Conservation (phyloP, 495 filamentous ascomycete species). For the Aspergillus cavernicola region DNA sequence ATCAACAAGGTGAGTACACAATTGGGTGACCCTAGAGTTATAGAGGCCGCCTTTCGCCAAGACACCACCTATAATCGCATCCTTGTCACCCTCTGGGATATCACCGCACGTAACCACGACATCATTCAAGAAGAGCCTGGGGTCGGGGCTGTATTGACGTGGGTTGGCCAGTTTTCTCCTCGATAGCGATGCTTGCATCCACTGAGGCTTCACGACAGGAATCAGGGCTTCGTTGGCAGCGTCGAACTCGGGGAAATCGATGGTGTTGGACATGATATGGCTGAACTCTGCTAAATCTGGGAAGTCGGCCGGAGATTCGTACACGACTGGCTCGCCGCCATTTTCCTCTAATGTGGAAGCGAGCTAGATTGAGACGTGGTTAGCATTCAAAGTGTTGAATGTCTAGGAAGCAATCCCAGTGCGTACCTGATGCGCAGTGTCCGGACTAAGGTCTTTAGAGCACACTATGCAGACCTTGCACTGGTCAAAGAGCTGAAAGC, state of each 20-base stretch:
- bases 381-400: constrained; percentile 6
- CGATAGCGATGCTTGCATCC: constrained; percentile 65
- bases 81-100: constrained; percentile 83
- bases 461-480: constrained; percentile 41
- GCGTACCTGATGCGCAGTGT: constrained; percentile 42
- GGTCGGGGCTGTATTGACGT: constrained; percentile 85
- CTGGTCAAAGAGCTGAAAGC: constrained; percentile 39
- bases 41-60: constrained; percentile 86
- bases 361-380: constrained; percentile 16
- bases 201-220: constrained; percentile 78
- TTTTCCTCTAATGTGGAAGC: constrained; percentile 43
- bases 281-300: constrained; percentile 60
- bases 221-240: constrained; percentile 68
- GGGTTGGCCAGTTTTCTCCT: constrained; percentile 71
- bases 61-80: constrained; percentile 86
- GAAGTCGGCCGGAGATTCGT: constrained; percentile 39
- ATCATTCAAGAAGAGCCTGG: constrained; percentile 81
- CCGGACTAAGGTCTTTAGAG: constrained; percentile 45
- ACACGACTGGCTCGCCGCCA: constrained; percentile 50
- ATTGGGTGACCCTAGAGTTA: constrained; percentile 59
- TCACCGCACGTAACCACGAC: constrained; percentile 73
- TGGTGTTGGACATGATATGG: constrained; percentile 78
- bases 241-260: constrained; percentile 82
- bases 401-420: not conserved
- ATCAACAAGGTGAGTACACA: constrained; percentile 87